These are phyloP conservation scores for Clitoria ternatea DNA, from an alignment of 306 rosid species.

Conservation along the genomic window DNA sequence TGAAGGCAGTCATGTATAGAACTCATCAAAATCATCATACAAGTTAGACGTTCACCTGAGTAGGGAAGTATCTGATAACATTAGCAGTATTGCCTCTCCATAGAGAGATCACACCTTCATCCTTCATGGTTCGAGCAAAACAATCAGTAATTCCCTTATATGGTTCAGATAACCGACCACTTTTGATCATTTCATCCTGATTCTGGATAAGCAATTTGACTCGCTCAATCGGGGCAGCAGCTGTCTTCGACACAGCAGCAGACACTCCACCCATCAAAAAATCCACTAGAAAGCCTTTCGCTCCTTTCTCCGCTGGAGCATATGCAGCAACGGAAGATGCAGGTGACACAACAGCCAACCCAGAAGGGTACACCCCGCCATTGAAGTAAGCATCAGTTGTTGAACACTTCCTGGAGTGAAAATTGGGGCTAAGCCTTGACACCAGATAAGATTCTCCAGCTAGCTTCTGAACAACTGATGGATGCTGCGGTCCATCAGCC, in stretches of 20 bases:
- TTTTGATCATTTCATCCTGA: slow-evolving; percentile 82
- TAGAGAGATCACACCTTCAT: slow-evolving; percentile 70
- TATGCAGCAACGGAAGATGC: slow-evolving; percentile 37
- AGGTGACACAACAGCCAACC: slow-evolving; percentile 40
- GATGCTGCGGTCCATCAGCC: slow-evolving; percentile 64
- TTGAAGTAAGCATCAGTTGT: slow-evolving; percentile 21
- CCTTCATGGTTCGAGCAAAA: slow-evolving; percentile 78
- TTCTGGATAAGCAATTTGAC: slow-evolving; percentile 76
- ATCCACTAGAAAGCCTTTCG: slow-evolving; percentile 47
- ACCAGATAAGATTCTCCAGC: slow-evolving; percentile 59
- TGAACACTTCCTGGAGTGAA: slow-evolving; percentile 30
- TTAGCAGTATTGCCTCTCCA: slow-evolving; percentile 98
- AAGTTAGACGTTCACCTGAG: slow-evolving; percentile 50
- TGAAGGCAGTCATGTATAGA: background rate
- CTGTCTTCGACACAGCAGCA: slow-evolving; percentile 91
- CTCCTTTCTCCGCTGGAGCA: slow-evolving; percentile 76
- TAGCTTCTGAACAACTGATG: slow-evolving; percentile 69
- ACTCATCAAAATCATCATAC: background rate
- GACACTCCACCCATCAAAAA: slow-evolving; percentile 94
- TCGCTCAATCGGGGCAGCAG: slow-evolving; percentile 93
- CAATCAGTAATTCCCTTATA: slow-evolving; percentile 82
- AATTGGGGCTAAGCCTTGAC: slow-evolving; percentile 57
- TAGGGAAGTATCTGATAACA: slow-evolving; percentile 87
- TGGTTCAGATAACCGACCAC: slow-evolving; percentile 76
- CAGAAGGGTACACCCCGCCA: slow-evolving; percentile 43